Conservation (phyloP, 495 filamentous ascomycete genomes). For the Rostrohypoxylon terebratum region DNA sequence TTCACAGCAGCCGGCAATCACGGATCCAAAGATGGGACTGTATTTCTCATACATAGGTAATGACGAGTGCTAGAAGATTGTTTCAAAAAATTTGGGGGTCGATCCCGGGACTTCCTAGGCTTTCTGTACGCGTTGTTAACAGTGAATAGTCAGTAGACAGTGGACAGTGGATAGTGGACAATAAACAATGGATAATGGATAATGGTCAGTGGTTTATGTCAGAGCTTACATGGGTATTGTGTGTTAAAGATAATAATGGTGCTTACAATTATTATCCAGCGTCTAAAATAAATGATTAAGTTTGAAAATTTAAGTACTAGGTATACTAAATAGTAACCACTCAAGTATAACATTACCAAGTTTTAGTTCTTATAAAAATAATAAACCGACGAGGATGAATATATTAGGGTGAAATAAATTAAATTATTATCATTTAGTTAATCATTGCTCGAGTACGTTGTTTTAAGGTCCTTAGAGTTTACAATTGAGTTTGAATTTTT, state of each 20-base stretch:
- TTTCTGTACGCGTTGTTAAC: not conserved
- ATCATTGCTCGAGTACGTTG: not conserved
- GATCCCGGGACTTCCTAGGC: slow-evolving; percentile 32
- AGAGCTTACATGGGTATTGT: slow-evolving; percentile 34
- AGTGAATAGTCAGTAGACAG: not conserved
- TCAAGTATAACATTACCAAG: not conserved
- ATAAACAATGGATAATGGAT: not conserved
- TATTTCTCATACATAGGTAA: slow-evolving; percentile 25
- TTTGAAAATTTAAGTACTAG: not conserved
- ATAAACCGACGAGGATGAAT: slow-evolving; percentile 8
- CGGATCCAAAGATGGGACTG: slow-evolving; percentile 29
- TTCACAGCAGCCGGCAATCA: slow-evolving; percentile 34
- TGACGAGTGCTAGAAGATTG: slow-evolving; percentile 12
- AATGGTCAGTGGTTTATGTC: not conserved
- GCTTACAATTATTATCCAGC: slow-evolving; percentile 22
- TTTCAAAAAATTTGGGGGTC: slow-evolving; percentile 35
- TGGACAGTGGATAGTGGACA: not conserved
- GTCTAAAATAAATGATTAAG: slow-evolving; percentile 9
- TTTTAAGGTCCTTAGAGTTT: not conserved
- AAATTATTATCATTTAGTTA: not conserved
- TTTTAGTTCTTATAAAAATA: not conserved
- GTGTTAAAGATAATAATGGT: not conserved
- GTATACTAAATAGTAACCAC: too few relatives aligned
- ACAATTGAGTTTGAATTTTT: slow-evolving; percentile 30
- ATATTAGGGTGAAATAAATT: not conserved